Conservation (phyloP, 768 basidiomycete genomes). For the Russula sp. region DNA sequence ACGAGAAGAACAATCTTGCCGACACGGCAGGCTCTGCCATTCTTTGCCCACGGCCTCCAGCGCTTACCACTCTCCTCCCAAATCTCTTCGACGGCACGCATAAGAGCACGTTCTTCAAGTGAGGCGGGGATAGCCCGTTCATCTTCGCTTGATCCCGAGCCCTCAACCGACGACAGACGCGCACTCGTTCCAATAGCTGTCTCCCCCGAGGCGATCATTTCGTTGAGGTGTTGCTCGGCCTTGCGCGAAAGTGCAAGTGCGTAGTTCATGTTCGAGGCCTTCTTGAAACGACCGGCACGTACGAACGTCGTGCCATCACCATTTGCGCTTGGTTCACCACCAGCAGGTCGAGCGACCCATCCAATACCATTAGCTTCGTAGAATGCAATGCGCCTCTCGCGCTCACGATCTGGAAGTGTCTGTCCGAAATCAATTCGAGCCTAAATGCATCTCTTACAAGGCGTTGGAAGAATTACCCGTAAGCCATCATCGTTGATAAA, state of each 20-base stretch:
- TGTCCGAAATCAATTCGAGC: constrained; percentile 20
- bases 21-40: constrained; percentile 44
- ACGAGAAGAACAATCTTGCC: constrained; percentile 48
- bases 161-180: constrained; percentile 34
- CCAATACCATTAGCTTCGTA: constrained; percentile 58
- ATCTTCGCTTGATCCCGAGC: constrained; percentile 30
- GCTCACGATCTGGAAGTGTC: constrained; percentile 45
- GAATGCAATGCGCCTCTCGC: constrained; percentile 47
- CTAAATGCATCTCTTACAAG: not conserved
- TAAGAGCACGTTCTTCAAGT: constrained; percentile 50
- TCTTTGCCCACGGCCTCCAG: constrained; percentile 38
- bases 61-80: constrained; percentile 38
- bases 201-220: constrained; percentile 28
- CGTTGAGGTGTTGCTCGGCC: constrained; percentile 39
- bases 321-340: constrained; percentile 38
- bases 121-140: constrained; percentile 38
- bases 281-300: constrained; percentile 52
- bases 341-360: constrained; percentile 58
- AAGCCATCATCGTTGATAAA: constrained; percentile 64
- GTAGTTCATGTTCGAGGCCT: constrained; percentile 54
- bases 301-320: constrained; percentile 41
- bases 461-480: constrained; percentile 37
- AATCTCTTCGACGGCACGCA: constrained; percentile 53
- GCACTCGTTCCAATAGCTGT: constrained; percentile 21
- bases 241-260: constrained; percentile 37